Percentiles rank a stretch among this genome's conserved stretches.
phyloP scores from a whole-genome alignment of 371 early-diverging fungal genomes.

The Mortierella sp. region DNA sequence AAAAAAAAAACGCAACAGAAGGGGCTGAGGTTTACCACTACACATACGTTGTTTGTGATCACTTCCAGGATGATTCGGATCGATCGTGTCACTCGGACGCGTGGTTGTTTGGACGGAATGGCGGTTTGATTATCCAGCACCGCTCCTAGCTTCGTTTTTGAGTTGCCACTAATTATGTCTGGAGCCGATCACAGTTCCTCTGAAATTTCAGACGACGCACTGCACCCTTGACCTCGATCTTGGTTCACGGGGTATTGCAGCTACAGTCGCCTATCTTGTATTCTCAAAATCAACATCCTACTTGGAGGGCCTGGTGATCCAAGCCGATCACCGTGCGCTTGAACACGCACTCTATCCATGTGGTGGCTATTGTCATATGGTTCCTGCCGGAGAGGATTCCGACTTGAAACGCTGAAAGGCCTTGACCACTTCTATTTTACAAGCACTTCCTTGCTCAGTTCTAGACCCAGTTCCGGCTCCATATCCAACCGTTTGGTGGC shows the following conservation, averaged over 20 bases:
- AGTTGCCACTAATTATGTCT: no score
- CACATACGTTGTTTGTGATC: not conserved
- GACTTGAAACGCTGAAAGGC: no score
- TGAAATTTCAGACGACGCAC: constrained; percentile 4
- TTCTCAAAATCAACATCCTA: no score
- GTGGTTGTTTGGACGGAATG: constrained; percentile 9
- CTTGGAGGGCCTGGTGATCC: no score
- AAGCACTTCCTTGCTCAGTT: constrained; percentile 1
- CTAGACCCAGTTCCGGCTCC: constrained; percentile 13
- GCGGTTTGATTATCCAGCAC: constrained; percentile 31
- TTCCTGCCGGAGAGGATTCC: no score
- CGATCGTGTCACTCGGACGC: constrained; percentile 18
- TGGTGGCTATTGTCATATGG: constrained; percentile 5
- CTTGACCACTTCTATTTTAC: constrained; percentile 3
- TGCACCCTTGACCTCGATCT: not conserved
- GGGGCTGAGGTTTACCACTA: no score
- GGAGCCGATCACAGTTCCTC: constrained; percentile 4
- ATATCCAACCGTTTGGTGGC: constrained; percentile 24
- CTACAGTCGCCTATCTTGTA: no score
- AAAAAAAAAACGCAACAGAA: no score
- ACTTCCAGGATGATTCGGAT: not conserved
- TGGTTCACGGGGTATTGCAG: no score
- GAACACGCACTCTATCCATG: constrained; percentile 36
- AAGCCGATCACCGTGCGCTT: no score
- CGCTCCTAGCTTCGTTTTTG: constrained; percentile 18